Evolutionary conservation across 306 rosid genomes (phyloP).

Genomic region (Trifolium subterraneum): DNA sequence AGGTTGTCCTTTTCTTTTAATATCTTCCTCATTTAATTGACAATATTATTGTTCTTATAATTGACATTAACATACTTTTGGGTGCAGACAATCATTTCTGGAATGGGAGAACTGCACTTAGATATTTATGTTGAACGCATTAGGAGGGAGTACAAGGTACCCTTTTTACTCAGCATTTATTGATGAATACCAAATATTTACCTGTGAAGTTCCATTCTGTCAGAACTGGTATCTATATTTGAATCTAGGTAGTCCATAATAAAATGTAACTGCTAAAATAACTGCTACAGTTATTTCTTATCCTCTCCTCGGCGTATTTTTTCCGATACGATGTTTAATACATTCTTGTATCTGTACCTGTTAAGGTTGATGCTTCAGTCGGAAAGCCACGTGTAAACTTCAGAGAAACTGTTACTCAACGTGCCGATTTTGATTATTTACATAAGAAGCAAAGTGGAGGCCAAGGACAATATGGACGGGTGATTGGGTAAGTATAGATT

Average conservation of each 20-base stretch:
- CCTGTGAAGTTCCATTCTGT: slow-evolving; percentile 33
- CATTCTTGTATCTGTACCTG: slow-evolving; percentile 27
- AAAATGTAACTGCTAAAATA: neutral
- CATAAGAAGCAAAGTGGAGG: slow-evolving; percentile 98
- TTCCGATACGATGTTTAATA: neutral
- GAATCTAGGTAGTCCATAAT: neutral
- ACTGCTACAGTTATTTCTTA: neutral
- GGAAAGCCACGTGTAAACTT: slow-evolving; percentile 99
- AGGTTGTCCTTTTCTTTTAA: slow-evolving; percentile 56
- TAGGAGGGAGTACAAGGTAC: slow-evolving; percentile 90
- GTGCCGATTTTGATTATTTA: slow-evolving; percentile 91
- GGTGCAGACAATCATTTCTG: slow-evolving; percentile 90
- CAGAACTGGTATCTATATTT: neutral
- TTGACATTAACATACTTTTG: slow-evolving; percentile 36
- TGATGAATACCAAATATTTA: slow-evolving; percentile 31
- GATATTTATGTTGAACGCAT: slow-evolving; percentile 97
- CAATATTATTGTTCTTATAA: slow-evolving; percentile 28
- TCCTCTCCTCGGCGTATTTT: neutral
- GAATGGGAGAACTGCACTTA: slow-evolving; percentile 99
- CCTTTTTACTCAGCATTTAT: neutral
- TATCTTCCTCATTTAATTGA: slow-evolving; percentile 2
- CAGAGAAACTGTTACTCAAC: slow-evolving; percentile 96
- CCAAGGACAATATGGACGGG: slow-evolving; percentile 99
- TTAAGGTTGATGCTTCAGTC: slow-evolving; percentile 92
- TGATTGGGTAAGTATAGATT: slow-evolving; percentile 74